Percentiles rank a stretch among this genome's conserved stretches.
phyloP scores from a whole-genome alignment of 495 filamentous ascomycete genomes.

The Penicillium bovifimosum region DNA sequence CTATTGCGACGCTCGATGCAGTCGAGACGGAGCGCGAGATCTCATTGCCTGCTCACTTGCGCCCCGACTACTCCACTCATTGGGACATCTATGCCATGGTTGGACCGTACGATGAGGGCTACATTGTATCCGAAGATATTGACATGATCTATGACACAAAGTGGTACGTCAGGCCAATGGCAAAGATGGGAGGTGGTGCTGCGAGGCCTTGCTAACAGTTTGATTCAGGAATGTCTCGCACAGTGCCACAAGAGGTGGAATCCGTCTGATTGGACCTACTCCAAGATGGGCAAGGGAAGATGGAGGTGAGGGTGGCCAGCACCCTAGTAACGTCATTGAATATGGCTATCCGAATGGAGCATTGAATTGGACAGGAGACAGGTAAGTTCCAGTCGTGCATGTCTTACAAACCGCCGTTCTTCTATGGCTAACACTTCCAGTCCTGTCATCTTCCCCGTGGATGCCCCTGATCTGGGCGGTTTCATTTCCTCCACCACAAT shows the following conservation, averaged over 20 bases:
- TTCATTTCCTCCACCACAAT: slow-evolving; percentile 52
- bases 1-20: slow-evolving; percentile 29
- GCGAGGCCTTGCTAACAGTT: background rate
- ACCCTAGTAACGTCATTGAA: slow-evolving; percentile 55
- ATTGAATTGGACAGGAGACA: slow-evolving; percentile 55
- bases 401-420: too few relatives aligned
- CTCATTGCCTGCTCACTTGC: slow-evolving; percentile 33
- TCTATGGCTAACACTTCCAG: background rate
- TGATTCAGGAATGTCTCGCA: slow-evolving; percentile 47
- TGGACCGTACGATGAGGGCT: slow-evolving; percentile 54
- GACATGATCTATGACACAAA: slow-evolving; percentile 50
- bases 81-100: slow-evolving; percentile 50
- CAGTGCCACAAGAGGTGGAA: slow-evolving; percentile 53
- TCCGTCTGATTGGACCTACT: slow-evolving; percentile 51
- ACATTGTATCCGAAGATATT: slow-evolving; percentile 45
- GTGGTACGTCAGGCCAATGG: slow-evolving; percentile 14
- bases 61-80: slow-evolving; percentile 39
- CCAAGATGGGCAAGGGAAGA: slow-evolving; percentile 52
- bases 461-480: slow-evolving; percentile 55
- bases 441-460: slow-evolving; percentile 46
- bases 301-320: slow-evolving; percentile 55
- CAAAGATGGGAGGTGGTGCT: background rate
- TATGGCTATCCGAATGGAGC: slow-evolving; percentile 53
- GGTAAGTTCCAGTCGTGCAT: slow-evolving; percentile 28
- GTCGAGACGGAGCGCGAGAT: slow-evolving; percentile 10